These are phyloP conservation scores for Monosporozyma aerobia DNA, from an alignment of 805 yeast genomes.

Conservation along the genomic window DNA sequence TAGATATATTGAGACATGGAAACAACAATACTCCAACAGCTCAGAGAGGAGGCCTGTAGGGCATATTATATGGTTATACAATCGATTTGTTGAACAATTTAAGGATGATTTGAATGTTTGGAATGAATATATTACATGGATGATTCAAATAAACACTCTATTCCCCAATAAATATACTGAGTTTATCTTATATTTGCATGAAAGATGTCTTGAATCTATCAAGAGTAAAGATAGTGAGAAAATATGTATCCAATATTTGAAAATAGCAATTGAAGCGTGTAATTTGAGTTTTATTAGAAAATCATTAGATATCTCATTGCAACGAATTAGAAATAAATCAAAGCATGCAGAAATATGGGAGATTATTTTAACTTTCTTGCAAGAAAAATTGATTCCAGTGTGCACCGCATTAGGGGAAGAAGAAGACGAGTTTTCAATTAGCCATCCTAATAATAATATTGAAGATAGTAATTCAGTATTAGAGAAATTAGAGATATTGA, in stretches of 20 bases:
- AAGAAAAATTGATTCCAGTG: constrained; percentile 12
- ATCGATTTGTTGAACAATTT: constrained; percentile 31
- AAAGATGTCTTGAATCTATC: constrained; percentile 30
- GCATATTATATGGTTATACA: constrained; percentile 23
- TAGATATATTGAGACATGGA: constrained; percentile 34
- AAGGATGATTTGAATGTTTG: constrained; percentile 13
- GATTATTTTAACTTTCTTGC: constrained; percentile 13
- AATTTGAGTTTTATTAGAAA: constrained; percentile 24
- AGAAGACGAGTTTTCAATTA: not conserved
- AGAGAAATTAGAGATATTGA: constrained; percentile 8
- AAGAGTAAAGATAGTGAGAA: constrained; percentile 27
- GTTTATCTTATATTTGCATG: not conserved
- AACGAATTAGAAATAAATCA: constrained; percentile 6
- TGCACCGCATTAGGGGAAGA: not conserved
- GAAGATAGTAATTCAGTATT: constrained; percentile 6
- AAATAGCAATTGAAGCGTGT: constrained; percentile 35
- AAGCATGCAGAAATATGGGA: constrained; percentile 23
- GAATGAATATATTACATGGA: constrained; percentile 35
- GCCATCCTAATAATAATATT: not conserved
- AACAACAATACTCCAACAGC: constrained; percentile 4
- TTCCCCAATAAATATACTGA: not conserved
- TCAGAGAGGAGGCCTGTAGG: constrained; percentile 7
- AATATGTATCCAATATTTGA: constrained; percentile 48
- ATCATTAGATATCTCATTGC: constrained; percentile 23
- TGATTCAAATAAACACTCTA: not conserved